Evolutionary conservation across 768 basidiomycete genomes (phyloP).

Genomic region (Mycena vulgaris): DNA sequence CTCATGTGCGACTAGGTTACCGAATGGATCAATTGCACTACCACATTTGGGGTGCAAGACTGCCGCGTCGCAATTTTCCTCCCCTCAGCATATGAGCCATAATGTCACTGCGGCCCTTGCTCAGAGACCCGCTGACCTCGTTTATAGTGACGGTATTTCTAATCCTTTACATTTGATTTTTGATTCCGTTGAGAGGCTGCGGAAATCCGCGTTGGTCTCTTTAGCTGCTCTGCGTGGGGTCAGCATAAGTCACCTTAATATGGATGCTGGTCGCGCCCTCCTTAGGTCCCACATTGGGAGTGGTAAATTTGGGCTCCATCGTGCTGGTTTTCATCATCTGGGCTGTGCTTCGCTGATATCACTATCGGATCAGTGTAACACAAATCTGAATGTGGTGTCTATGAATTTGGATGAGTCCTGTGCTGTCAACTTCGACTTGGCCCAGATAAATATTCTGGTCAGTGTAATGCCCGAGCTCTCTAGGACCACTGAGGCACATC

Average conservation of each 20-base stretch:
- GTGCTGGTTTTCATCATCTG: background rate
- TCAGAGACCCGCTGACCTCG: background rate
- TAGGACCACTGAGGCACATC: background rate
- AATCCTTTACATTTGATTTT: background rate
- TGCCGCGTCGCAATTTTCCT: background rate
- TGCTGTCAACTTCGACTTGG: background rate
- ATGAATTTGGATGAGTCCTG: background rate
- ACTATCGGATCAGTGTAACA: background rate
- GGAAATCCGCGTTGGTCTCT: background rate
- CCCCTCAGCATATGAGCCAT: no score
- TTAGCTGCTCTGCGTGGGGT: conserved; percentile 3
- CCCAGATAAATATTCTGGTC: background rate
- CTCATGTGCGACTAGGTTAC: background rate
- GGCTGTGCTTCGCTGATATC: background rate
- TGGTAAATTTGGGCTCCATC: background rate
- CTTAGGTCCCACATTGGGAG: background rate
- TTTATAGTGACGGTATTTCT: background rate
- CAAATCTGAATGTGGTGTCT: background rate
- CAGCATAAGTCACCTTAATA: background rate
- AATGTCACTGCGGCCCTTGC: no score
- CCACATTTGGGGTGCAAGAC: background rate
- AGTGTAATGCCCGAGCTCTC: background rate
- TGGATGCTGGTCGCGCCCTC: background rate
- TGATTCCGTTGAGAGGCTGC: background rate
- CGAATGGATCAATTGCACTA: background rate